Evolutionary conservation across 768 basidiomycete species (phyloP).

Genomic region (Suillus fuscotomentosus): DNA sequence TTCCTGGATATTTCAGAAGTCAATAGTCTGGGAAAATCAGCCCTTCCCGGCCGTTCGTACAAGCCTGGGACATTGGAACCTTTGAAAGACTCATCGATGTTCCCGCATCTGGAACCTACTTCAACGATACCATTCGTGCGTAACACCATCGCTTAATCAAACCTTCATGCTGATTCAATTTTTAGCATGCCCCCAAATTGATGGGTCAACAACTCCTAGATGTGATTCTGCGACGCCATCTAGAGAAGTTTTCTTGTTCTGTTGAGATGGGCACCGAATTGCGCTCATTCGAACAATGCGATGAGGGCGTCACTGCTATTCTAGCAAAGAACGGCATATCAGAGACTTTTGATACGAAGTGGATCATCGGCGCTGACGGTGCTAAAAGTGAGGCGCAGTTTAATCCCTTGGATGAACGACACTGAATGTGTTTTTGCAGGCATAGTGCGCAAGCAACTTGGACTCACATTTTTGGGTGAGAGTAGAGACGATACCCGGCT

Average conservation of each 20-base stretch:
- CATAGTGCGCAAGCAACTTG: constrained; percentile 10
- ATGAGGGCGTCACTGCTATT: constrained; percentile 27
- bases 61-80: constrained; percentile 14
- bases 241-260: constrained; percentile 21
- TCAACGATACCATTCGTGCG: constrained; percentile 28
- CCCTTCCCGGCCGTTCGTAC: constrained; percentile 32
- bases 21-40: constrained; percentile 24
- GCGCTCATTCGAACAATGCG: constrained; percentile 29
- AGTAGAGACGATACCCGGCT: constrained; percentile 25
- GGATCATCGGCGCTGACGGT: constrained; percentile 17
- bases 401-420: background rate
- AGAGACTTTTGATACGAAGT: constrained; percentile 6
- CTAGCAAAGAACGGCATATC: background rate
- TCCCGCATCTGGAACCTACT: constrained; percentile 15
- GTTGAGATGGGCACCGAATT: constrained; percentile 40
- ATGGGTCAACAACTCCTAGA: constrained; percentile 25
- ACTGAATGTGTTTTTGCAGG: background rate
- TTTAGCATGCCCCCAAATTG: background rate
- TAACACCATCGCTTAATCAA: background rate
- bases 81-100: constrained; percentile 12
- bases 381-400: constrained; percentile 10
- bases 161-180: background rate
- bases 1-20: constrained; percentile 38
- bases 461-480: constrained; percentile 24
- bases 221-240: constrained; percentile 17